Conservation (phyloP, 2,329 filamentous ascomycete species). For the Scolecobasidium constrictum region DNA sequence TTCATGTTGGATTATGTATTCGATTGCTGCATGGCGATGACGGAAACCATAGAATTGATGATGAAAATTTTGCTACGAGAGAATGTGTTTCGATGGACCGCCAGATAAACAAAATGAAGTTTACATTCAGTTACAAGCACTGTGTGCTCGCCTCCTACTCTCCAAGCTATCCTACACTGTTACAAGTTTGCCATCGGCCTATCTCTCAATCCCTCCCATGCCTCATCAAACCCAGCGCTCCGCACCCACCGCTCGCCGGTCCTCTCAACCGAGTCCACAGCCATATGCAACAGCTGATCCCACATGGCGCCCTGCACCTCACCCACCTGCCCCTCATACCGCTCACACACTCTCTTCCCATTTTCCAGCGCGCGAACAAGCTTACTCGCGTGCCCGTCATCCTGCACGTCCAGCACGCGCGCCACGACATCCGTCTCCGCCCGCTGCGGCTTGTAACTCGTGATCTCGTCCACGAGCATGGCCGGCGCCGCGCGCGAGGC, state of each 20-base stretch:
- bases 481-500: conserved; percentile 54
- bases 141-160: no score
- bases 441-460: conserved; percentile 43
- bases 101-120: no score
- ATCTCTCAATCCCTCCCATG: conserved; percentile 45
- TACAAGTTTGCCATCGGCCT: no score
- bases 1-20: no score
- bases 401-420: conserved; percentile 38
- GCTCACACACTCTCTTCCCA: conserved; percentile 42
- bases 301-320: conserved; percentile 47
- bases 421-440: conserved; percentile 25
- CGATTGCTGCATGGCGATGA: no score
- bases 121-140: no score
- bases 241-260: conserved; percentile 48
- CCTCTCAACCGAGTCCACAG: conserved; percentile 50
- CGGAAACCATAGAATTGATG: no score
- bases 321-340: conserved; percentile 29
- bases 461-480: conserved; percentile 49
- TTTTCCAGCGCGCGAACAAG: conserved; percentile 58
- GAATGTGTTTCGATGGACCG: no score
- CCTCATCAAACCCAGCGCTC: conserved; percentile 51
- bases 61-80: no score
- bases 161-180: no score
- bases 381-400: conserved; percentile 79
- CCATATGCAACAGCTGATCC: conserved; percentile 49